Evolutionary conservation across 2,329 filamentous ascomycete genomes (phyloP).

Genomic region (Microcera coccophila): DNA sequence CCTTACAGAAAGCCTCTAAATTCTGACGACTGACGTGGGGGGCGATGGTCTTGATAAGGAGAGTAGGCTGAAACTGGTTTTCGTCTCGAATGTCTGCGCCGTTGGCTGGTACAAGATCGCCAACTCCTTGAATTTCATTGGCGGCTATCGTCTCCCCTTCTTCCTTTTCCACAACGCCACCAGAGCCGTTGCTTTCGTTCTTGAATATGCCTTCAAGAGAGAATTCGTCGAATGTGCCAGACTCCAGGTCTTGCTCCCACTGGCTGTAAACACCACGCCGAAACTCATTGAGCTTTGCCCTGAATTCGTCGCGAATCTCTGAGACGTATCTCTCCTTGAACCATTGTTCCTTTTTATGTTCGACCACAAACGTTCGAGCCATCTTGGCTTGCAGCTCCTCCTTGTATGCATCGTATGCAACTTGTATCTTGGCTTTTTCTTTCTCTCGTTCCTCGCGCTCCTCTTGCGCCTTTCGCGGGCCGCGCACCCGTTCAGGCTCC

Average conservation of each 20-base stretch:
- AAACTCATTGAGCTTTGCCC: constrained; percentile 72
- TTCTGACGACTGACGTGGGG: constrained; percentile 93
- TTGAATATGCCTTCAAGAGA: constrained; percentile 92
- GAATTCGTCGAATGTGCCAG: constrained; percentile 87
- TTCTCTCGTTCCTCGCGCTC: constrained; percentile 68
- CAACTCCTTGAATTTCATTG: constrained; percentile 88
- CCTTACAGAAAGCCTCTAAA: constrained; percentile 89
- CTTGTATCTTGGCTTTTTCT: constrained; percentile 74
- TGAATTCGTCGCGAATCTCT: constrained; percentile 72
- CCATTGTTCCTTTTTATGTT: constrained; percentile 96
- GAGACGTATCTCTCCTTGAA: constrained; percentile 92
- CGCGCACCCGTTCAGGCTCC: constrained; percentile 59
- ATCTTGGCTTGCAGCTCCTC: constrained; percentile 70
- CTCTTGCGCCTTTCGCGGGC: constrained; percentile 63
- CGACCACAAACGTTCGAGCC: constrained; percentile 83
- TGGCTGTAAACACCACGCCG: constrained; percentile 74
- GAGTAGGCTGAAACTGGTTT: constrained; percentile 79
- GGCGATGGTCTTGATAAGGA: constrained; percentile 96
- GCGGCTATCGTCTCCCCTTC: constrained; percentile 89
- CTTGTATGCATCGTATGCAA: constrained; percentile 63
- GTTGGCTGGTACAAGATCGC: constrained; percentile 79
- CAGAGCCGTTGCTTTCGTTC: constrained; percentile 81
- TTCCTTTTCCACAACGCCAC: constrained; percentile 85
- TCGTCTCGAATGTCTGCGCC: constrained; percentile 88
- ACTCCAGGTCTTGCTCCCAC: constrained; percentile 84